A percentile compares a stretch with the other conserved stretches of the same genome.
Evolutionary conservation across 2,329 filamentous ascomycete species (phyloP).

Genomic region (Cephalotrichum gorgonifer): DNA sequence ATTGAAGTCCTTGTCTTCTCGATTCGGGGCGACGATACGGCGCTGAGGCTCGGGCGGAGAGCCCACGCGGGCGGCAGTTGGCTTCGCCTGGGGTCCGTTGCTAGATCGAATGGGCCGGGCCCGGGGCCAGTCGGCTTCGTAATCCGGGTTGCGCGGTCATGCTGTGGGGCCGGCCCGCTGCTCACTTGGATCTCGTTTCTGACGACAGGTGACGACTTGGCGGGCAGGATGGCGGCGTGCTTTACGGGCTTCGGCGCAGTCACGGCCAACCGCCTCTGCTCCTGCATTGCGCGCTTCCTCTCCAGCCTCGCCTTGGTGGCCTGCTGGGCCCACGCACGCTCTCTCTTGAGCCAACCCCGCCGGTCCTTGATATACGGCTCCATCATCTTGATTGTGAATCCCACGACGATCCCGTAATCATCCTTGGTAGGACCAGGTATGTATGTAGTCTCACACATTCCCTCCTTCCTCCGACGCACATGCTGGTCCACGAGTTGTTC

Average conservation of each 20-base stretch:
- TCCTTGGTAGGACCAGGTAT: no score
- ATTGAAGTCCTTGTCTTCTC: slow-evolving; percentile 74
- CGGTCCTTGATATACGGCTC: slow-evolving; percentile 34
- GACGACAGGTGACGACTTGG: slow-evolving; percentile 15
- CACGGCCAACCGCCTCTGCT: slow-evolving; percentile 8
- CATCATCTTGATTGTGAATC: no score
- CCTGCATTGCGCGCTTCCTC: neutral
- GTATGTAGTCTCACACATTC: no score
- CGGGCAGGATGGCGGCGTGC: slow-evolving; percentile 30
- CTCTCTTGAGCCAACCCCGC: slow-evolving; percentile 32
- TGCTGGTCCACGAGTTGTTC: slow-evolving; percentile 36
- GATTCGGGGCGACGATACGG: slow-evolving; percentile 50
- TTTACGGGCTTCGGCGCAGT: neutral
- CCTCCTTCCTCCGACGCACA: slow-evolving; percentile 15
- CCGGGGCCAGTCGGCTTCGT: slow-evolving; percentile 21
- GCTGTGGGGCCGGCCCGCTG: neutral
- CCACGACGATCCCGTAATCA: no score
- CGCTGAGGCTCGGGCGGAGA: slow-evolving; percentile 18
- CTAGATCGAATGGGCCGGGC: slow-evolving; percentile 24
- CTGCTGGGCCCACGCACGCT: slow-evolving; percentile 37
- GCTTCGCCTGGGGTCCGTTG: neutral
- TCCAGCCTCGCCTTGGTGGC: slow-evolving; percentile 34
- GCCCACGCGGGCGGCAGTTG: neutral
- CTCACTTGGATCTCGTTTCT: neutral
- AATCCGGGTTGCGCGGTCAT: slow-evolving; percentile 13